Conservation (phyloP, 768 basidiomycete species). For the Leccinum uliginosum region DNA sequence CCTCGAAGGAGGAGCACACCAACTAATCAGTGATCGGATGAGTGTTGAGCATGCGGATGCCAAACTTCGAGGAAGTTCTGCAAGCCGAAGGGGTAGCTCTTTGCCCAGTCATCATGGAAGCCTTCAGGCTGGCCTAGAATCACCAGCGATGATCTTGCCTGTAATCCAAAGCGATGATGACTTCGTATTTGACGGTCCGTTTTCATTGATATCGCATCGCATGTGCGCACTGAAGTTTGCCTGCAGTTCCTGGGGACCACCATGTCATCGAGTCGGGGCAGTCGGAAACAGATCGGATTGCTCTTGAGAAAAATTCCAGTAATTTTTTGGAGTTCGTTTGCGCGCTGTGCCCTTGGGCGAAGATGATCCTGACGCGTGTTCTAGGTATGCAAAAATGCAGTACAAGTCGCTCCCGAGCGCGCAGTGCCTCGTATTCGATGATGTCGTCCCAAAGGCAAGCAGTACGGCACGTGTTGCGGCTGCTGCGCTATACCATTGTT, state of each 20-base stretch:
- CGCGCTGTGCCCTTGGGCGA: neutral
- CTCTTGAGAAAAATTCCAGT: conserved; percentile 70
- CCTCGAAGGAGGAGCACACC: conserved; percentile 30
- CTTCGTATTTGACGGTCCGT: conserved; percentile 62
- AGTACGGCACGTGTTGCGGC: conserved; percentile 77
- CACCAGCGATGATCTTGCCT: conserved; percentile 42
- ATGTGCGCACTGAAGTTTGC: conserved; percentile 12
- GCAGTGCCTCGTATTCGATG: conserved; percentile 54
- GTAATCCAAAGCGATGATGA: conserved; percentile 52
- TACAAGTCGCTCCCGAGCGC: conserved; percentile 50
- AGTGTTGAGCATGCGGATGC: conserved; percentile 52
- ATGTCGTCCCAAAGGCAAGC: conserved; percentile 58
- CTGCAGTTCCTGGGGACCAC: conserved; percentile 27
- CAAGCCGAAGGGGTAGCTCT: conserved; percentile 56
- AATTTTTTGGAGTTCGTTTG: conserved; percentile 72
- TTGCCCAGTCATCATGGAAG: conserved; percentile 48
- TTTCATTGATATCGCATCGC: neutral
- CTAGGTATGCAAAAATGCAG: conserved; percentile 78
- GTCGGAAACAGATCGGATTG: conserved; percentile 51
- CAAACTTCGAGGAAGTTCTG: conserved; percentile 49
- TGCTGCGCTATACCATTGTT: conserved; percentile 79
- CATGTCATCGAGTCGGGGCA: conserved; percentile 43
- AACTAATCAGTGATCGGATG: conserved; percentile 40
- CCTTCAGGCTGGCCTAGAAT: conserved; percentile 38
- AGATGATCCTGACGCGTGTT: conserved; percentile 12